Percentiles rank a stretch among this genome's conserved stretches.
These are phyloP conservation scores for Suillus spraguei DNA, from an alignment of 768 basidiomycete species.

Conservation along the genomic window DNA sequence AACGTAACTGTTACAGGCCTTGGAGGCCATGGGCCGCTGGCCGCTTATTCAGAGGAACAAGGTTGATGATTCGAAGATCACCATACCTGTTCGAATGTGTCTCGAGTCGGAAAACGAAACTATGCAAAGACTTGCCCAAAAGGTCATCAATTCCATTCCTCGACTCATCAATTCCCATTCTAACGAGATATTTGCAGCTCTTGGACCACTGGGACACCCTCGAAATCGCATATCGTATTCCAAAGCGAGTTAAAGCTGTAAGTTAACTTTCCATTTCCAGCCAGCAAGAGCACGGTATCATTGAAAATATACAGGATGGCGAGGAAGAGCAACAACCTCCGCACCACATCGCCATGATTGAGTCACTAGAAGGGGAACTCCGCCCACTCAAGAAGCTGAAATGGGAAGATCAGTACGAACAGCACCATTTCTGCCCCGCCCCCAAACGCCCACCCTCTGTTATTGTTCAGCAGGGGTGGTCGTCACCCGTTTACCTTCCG, in stretches of 20 bases:
- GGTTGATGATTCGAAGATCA: slow-evolving; percentile 81
- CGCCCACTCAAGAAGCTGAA: slow-evolving; percentile 36
- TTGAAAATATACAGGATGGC: slow-evolving; percentile 26
- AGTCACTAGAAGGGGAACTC: slow-evolving; percentile 28
- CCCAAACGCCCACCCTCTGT: not conserved
- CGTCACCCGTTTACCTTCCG: not conserved
- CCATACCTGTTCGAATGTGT: slow-evolving; percentile 60
- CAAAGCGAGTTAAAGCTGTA: slow-evolving; percentile 60
- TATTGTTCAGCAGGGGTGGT: not conserved
- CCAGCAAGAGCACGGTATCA: not conserved
- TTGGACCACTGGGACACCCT: slow-evolving; percentile 80
- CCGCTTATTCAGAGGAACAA: slow-evolving; percentile 87
- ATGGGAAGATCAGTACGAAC: slow-evolving; percentile 24
- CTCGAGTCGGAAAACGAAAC: slow-evolving; percentile 55
- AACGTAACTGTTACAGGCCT: slow-evolving; percentile 40
- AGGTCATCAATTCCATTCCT: slow-evolving; percentile 44
- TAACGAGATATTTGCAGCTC: slow-evolving; percentile 47
- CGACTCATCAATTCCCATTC: not conserved
- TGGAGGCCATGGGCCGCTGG: slow-evolving; percentile 76
- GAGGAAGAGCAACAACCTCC: slow-evolving; percentile 26
- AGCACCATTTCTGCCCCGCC: slow-evolving; percentile 15
- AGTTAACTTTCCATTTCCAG: slow-evolving; percentile 15
- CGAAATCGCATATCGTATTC: slow-evolving; percentile 83
- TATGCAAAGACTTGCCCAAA: slow-evolving; percentile 60
- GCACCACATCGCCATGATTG: slow-evolving; percentile 20